phyloP scores from a whole-genome alignment of 208 protist species.

The Chromosphaera perkinsii region DNA sequence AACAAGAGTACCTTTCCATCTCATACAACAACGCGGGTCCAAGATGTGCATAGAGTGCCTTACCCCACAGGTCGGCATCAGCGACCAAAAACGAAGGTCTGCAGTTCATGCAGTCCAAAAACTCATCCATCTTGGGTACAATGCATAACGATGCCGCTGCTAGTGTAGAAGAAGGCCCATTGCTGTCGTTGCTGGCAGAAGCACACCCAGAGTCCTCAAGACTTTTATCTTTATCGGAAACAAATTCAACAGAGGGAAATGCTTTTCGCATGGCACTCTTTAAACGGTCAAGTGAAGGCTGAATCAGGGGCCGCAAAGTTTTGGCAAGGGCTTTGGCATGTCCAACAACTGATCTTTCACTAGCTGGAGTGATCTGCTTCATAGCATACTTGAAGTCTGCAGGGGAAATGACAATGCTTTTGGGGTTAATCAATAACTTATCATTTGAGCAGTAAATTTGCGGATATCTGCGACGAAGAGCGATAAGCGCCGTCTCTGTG shows the following conservation, averaged over 20 bases:
- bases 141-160: not conserved
- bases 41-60: not conserved
- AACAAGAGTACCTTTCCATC: not conserved
- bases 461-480: slow-evolving; percentile 4
- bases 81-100: not conserved
- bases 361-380: not conserved
- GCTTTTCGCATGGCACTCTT: not conserved
- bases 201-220: not conserved
- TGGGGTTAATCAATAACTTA: not conserved
- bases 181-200: not conserved
- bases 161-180: not conserved
- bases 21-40: slow-evolving; percentile 5
- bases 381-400: not conserved
- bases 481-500: not conserved
- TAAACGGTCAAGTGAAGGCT: not conserved
- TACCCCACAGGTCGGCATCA: not conserved
- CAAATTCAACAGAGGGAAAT: slow-evolving; percentile 3
- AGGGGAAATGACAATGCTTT: not conserved
- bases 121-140: not conserved
- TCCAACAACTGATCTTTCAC: not conserved
- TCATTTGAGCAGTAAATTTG: not conserved
- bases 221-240: too few relatives aligned
- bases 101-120: slow-evolving; percentile 1
- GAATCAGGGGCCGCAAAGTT: not conserved
- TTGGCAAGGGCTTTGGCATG: not conserved